Base-by-base conservation (phyloP, 495 filamentous ascomycete genomes). In the Podospora conica region DNA sequence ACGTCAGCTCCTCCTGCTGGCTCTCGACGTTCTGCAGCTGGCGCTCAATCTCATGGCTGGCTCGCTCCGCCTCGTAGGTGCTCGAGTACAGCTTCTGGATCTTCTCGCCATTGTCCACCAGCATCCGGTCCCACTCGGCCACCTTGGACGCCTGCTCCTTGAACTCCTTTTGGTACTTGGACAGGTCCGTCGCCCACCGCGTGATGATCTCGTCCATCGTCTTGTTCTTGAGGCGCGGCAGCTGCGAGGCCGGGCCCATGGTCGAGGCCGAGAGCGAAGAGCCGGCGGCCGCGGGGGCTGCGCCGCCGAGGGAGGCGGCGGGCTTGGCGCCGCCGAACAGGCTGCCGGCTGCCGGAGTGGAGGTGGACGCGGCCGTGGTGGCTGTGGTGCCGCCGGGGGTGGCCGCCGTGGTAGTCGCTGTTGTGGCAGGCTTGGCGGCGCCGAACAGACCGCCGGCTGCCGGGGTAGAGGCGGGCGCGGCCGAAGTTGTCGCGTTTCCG, bases 141-240 rank as follows among this genome's bases (percentile, higher is more conserved):
- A 98, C 91, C 70, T 93, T 90, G 64, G 87, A 78, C 0, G 96
- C 96, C 73, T 97, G 92, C 3, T 87, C 82, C 64, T 92, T 90
- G 81, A 98, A 99, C 56, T 96, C 91, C 73, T 94, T 92, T 74
- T 97, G 93, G 73, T 98, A 97, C 72, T 96, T 95, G 65, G 91
- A 88, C 27, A 98, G 85, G 73, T 98, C 95, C 0, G 91, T 89
- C 0, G 95, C 95, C 96, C 96, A 99, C 20, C 91, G 86, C n/a
- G 90, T 97, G 71, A 99, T 92, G 69, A 99, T 98, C 75, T 99
- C 96, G 72, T 98, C 95, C 94, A 99, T 98, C 1, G 94, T 96
- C 80, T 96, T 98, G 74, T 96, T 96, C 81, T 96, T 96, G 22
- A 99, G 80, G 12, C 95, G 91, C 2, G 94, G 94, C 70, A 91